A percentile compares a stretch with the other conserved stretches of the same genome.
Conservation (phyloP, 805 yeast species). For the Barnettozyma siamensis region DNA sequence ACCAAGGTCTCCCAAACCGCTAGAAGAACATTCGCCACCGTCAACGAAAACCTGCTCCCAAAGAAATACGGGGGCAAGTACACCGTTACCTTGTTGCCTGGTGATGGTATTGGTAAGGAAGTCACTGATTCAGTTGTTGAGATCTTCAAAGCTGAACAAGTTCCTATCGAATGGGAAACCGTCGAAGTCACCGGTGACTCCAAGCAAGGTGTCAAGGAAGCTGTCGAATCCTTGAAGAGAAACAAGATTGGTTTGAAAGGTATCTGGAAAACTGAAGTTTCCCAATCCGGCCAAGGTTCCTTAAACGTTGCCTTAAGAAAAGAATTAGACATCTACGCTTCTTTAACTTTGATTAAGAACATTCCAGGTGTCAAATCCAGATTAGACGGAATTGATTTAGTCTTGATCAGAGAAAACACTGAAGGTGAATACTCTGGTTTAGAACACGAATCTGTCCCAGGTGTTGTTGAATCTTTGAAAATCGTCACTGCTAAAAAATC, state of each 20-base stretch:
- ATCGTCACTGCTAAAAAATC: conserved; percentile 91
- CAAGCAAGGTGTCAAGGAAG: conserved; percentile 66
- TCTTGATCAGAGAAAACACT: conserved; percentile 95
- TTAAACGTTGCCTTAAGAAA: conserved; percentile 95
- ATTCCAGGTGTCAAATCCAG: conserved; percentile 92
- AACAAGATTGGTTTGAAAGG: conserved; percentile 97
- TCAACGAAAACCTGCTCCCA: conserved; percentile 61
- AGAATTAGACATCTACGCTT: conserved; percentile 92
- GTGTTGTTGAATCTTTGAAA: conserved; percentile 95
- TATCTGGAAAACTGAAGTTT: conserved; percentile 85
- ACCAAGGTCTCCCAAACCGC: conserved; percentile 17
- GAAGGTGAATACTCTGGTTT: conserved; percentile 99
- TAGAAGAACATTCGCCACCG: conserved; percentile 46
- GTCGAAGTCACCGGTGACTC: conserved; percentile 60
- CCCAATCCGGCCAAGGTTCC: conserved; percentile 73
- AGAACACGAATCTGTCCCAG: conserved; percentile 96
- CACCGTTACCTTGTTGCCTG: conserved; percentile 93
- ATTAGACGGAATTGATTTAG: conserved; percentile 84
- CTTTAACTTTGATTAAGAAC: conserved; percentile 88
- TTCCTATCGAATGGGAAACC: conserved; percentile 92
- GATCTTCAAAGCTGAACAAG: conserved; percentile 78
- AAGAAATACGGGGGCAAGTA: conserved; percentile 92
- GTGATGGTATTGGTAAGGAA: conserved; percentile 98
- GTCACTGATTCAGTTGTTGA: conserved; percentile 90
- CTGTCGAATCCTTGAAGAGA: conserved; percentile 87